These are phyloP conservation scores for Cyclotella sp. DNA, from an alignment of 108 stramenopile genomes.

Conservation along the genomic window DNA sequence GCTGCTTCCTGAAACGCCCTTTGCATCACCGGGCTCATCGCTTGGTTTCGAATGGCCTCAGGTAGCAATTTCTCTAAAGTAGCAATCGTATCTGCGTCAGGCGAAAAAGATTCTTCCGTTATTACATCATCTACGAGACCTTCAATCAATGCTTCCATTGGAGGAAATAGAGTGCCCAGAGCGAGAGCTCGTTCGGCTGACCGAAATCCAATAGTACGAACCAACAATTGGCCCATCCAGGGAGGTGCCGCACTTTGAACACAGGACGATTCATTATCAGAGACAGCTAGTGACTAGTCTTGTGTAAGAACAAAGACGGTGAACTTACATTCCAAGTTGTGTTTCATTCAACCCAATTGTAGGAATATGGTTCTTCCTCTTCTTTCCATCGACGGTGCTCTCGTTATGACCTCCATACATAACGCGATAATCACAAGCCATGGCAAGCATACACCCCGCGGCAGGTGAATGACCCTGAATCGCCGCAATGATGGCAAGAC, in stretches of 20 bases:
- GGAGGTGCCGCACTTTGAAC: slow-evolving; percentile 57
- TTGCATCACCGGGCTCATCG: slow-evolving; percentile 40
- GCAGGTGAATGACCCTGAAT: slow-evolving; percentile 87
- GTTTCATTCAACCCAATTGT: slow-evolving; percentile 89
- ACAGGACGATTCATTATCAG: neutral
- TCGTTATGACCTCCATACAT: slow-evolving; percentile 52
- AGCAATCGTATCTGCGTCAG: neutral
- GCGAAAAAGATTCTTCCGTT: slow-evolving; percentile 20
- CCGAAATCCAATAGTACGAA: slow-evolving; percentile 79
- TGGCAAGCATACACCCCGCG: slow-evolving; percentile 87
- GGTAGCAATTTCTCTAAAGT: slow-evolving; percentile 35
- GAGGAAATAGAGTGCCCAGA: slow-evolving; percentile 71
- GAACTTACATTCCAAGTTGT: slow-evolving; percentile 65
- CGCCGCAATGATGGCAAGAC: slow-evolving; percentile 70
- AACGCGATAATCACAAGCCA: slow-evolving; percentile 88
- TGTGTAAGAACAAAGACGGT: neutral
- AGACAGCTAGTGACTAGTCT: neutral
- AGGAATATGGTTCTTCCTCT: slow-evolving; percentile 18
- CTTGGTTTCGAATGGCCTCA: slow-evolving; percentile 24
- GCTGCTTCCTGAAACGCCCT: slow-evolving; percentile 48
- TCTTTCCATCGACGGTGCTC: neutral
- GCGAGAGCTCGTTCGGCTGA: slow-evolving; percentile 75
- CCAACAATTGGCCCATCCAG: slow-evolving; percentile 50
- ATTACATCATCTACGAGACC: slow-evolving; percentile 83
- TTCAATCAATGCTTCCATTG: slow-evolving; percentile 64